These are phyloP conservation scores for Ajuga chamaepitys DNA, from an alignment of 257 asterid genomes.

Conservation along the genomic window DNA sequence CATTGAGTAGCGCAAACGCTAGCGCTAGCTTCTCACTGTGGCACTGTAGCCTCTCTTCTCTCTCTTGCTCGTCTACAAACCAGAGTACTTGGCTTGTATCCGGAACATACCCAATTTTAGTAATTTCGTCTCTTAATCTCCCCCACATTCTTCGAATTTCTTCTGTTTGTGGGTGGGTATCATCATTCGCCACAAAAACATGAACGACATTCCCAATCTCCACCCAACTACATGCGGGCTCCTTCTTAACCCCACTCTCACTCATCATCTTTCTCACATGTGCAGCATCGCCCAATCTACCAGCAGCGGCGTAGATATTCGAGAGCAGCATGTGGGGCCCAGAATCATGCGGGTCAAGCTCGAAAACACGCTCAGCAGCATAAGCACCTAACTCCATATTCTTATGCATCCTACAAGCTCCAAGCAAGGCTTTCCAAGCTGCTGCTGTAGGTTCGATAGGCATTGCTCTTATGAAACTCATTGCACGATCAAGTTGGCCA, in stretches of 20 bases:
- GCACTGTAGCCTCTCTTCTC: constrained; percentile 58
- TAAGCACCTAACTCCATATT: constrained; percentile 57
- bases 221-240: constrained; percentile 92
- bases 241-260: constrained; percentile 71
- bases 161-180: constrained; percentile 52
- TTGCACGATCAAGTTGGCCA: constrained; percentile 58
- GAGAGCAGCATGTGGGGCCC: constrained; percentile 77
- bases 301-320: constrained; percentile 70
- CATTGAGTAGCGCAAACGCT: constrained; percentile 62
- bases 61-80: constrained; percentile 53
- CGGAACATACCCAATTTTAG: constrained; percentile 61
- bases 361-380: constrained; percentile 75
- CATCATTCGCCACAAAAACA: constrained; percentile 66
- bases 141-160: constrained; percentile 59
- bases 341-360: constrained; percentile 73
- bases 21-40: constrained; percentile 85
- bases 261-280: constrained; percentile 71
- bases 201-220: constrained; percentile 69
- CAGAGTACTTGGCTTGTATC: constrained; percentile 73
- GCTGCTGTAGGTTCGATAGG: constrained; percentile 53
- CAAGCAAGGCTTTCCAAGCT: constrained; percentile 78
- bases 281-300: constrained; percentile 61
- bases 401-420: constrained; percentile 81
- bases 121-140: constrained; percentile 38
- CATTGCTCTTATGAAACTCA: constrained; percentile 55